A percentile compares a stretch with the other conserved stretches of the same genome.
Evolutionary conservation across 495 filamentous ascomycete genomes (phyloP).

Genomic region (Pseudoneurospora amorphoporcata): DNA sequence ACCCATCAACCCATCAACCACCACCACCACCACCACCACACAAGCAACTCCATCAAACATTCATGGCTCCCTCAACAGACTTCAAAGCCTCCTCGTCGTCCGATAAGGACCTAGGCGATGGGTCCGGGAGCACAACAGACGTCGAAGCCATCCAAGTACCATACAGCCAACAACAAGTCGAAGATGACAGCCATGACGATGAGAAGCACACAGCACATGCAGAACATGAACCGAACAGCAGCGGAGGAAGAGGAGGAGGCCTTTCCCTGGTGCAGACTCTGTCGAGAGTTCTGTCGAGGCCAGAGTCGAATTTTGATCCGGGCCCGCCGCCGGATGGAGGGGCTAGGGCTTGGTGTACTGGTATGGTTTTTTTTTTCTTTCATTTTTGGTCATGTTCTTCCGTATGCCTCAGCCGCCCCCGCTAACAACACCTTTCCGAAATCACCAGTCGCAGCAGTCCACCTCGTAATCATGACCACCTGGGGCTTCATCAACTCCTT

Average conservation of each 20-base stretch:
- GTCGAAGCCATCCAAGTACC: not conserved
- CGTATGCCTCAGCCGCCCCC: too few relatives aligned
- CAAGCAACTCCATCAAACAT: not conserved
- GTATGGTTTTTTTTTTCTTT: slow-evolving; percentile 12
- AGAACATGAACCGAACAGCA: not conserved
- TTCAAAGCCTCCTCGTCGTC: not conserved
- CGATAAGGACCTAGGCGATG: not conserved
- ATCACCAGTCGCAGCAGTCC: slow-evolving; percentile 28
- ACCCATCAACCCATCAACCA: not conserved
- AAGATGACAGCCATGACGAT: not conserved
- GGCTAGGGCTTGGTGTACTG: slow-evolving; percentile 36
- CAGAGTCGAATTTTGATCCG: slow-evolving; percentile 30
- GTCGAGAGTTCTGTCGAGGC: slow-evolving; percentile 28
- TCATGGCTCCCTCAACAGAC: not conserved
- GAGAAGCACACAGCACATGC: not conserved
- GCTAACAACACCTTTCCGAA: not conserved
- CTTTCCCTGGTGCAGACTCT: slow-evolving; percentile 19
- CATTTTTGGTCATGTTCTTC: not conserved
- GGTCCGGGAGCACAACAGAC: not conserved
- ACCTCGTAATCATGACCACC: slow-evolving; percentile 39
- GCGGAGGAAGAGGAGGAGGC: too few relatives aligned
- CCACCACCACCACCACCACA: not conserved
- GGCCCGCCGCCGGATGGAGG: slow-evolving; percentile 47
- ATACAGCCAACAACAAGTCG: not conserved
- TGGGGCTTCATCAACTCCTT: slow-evolving; percentile 56